phyloP scores from a whole-genome alignment of 257 asterid genomes.

The Dorcoceras hygrometricum region DNA sequence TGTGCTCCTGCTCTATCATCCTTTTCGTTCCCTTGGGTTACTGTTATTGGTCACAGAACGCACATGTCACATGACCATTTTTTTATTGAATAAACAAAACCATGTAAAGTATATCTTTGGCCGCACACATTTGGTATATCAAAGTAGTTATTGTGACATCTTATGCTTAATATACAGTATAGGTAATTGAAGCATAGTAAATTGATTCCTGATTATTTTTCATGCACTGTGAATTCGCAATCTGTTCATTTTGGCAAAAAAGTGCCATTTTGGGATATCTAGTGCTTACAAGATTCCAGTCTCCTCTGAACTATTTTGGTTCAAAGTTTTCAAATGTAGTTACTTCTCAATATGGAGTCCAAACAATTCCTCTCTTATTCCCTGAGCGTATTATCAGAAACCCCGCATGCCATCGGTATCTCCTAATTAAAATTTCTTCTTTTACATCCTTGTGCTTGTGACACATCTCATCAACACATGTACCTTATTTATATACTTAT shows the following conservation, averaged over 20 bases:
- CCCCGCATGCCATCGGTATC: background rate
- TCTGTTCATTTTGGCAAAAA: background rate
- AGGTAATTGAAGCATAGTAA: background rate
- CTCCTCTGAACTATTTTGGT: background rate
- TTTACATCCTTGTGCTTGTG: conserved; percentile 12
- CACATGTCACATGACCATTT: background rate
- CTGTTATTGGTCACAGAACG: background rate
- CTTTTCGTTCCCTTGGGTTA: background rate
- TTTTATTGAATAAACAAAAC: background rate
- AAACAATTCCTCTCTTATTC: background rate
- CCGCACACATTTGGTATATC: background rate
- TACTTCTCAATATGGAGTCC: background rate
- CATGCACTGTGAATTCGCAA: background rate
- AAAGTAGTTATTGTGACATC: background rate
- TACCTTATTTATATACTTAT: background rate
- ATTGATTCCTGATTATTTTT: background rate
- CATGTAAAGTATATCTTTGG: background rate
- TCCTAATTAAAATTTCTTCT: conserved; percentile 1
- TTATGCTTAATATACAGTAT: background rate
- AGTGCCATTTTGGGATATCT: background rate
- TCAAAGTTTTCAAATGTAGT: background rate
- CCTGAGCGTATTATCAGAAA: conserved; percentile 2
- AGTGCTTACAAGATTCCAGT: conserved; percentile 2
- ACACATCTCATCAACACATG: conserved; percentile 15
- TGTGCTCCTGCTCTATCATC: background rate